These are phyloP conservation scores for Talaromyces sp. DNA, from an alignment of 2,329 filamentous ascomycete species.

Conservation along the genomic window DNA sequence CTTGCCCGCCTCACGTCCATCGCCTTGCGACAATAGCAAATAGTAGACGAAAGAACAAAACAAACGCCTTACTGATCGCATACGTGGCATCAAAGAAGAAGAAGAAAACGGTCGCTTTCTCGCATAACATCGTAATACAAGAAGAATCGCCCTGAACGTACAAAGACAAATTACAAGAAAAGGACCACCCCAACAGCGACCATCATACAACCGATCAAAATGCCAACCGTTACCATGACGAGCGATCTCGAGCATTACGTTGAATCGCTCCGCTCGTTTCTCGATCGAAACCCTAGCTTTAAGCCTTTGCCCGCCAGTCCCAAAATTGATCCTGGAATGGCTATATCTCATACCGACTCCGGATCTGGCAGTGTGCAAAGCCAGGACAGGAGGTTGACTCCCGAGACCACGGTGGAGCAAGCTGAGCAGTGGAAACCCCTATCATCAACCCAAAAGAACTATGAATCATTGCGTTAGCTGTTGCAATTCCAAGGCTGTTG, in stretches of 20 bases:
- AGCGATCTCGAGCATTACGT: constrained; percentile 30
- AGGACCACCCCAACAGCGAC: constrained; percentile 6
- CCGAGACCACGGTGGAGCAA: background rate
- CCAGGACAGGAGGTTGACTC: background rate
- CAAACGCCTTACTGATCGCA: constrained; percentile 22
- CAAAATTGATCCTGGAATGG: background rate
- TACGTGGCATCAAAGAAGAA: constrained; percentile 3
- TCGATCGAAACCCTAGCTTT: constrained; percentile 17
- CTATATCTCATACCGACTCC: background rate
- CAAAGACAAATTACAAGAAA: background rate
- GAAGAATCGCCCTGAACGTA: constrained; percentile 7
- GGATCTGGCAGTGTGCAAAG: background rate
- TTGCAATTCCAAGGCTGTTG: background rate
- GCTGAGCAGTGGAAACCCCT: background rate
- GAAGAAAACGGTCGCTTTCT: constrained; percentile 4
- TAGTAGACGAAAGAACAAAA: background rate
- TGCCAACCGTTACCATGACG: constrained; percentile 32
- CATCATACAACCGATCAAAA: constrained; percentile 15
- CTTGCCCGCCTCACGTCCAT: background rate
- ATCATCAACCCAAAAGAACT: constrained; percentile 37
- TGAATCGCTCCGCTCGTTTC: constrained; percentile 29
- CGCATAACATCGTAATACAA: constrained; percentile 11
- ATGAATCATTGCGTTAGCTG: constrained; percentile 16
- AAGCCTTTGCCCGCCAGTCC: background rate
- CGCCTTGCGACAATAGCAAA: background rate